Evolutionary conservation across 2,329 filamentous ascomycete species (phyloP).

Genomic region (Fragosphaeria purpurea): DNA sequence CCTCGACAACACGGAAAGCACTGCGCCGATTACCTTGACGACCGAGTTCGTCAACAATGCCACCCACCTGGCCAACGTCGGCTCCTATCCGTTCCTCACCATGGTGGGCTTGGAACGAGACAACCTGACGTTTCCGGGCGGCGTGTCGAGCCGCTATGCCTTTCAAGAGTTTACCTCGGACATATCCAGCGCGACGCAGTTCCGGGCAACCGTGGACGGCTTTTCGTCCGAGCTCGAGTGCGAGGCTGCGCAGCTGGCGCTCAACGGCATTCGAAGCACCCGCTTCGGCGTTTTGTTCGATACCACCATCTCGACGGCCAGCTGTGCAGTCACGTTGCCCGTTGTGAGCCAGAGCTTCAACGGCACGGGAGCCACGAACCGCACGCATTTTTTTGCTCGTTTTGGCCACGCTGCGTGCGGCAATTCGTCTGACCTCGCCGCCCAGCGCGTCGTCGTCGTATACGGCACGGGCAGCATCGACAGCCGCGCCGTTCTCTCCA

Average conservation of each 20-base stretch:
- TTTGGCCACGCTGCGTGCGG: conserved; percentile 16
- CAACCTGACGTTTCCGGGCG: conserved; percentile 20
- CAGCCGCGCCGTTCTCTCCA: background rate
- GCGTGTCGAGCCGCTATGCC: conserved; percentile 22
- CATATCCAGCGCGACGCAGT: conserved; percentile 13
- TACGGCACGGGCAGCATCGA: conserved; percentile 13
- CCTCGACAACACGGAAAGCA: conserved; percentile 17
- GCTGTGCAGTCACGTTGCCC: conserved; percentile 13
- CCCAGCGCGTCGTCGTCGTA: conserved; percentile 17
- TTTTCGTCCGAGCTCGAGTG: conserved; percentile 24
- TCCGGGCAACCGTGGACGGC: conserved; percentile 25
- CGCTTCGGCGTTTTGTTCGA: conserved; percentile 18
- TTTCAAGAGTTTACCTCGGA: conserved; percentile 24
- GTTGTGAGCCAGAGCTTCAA: conserved; percentile 10
- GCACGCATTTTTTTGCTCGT: conserved; percentile 14
- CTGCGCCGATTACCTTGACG: conserved; percentile 17
- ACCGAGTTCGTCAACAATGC: conserved; percentile 21
- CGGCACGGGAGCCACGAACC: conserved; percentile 1
- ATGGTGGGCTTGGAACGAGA: conserved; percentile 23
- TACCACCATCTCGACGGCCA: conserved; percentile 16
- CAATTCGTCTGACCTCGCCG: conserved; percentile 1
- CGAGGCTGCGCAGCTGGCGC: conserved; percentile 17
- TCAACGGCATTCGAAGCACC: conserved; percentile 17
- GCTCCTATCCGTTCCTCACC: conserved; percentile 22
- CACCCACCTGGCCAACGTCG: conserved; percentile 15